Percentiles rank a stretch among this genome's conserved stretches.
Evolutionary conservation across 2,329 filamentous ascomycete species (phyloP).

Genomic region (Dothiorella sarmentorum): DNA sequence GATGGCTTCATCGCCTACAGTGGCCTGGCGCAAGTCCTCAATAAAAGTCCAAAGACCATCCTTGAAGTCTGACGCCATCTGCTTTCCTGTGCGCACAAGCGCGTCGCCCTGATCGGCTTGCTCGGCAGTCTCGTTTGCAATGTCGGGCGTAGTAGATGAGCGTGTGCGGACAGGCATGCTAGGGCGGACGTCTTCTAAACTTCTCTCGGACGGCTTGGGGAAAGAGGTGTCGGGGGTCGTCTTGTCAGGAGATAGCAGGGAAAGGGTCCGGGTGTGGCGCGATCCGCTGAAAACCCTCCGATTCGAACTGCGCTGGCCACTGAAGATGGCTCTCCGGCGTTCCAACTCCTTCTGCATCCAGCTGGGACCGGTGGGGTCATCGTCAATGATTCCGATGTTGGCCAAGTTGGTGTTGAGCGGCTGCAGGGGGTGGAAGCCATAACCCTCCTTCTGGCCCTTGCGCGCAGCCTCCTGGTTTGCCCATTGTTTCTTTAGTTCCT

Average conservation of each 20-base stretch:
- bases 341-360: constrained; percentile 63
- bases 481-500: constrained; percentile 79
- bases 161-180: constrained; percentile 21
- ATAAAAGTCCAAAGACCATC: constrained; percentile 91
- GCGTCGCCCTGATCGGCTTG: constrained; percentile 30
- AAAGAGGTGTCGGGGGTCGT: constrained; percentile 33
- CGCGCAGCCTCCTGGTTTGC: constrained; percentile 70
- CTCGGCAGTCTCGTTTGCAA: constrained; percentile 29
- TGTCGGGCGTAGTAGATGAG: constrained; percentile 33
- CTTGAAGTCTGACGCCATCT: constrained; percentile 85
- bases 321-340: constrained; percentile 65
- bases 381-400: constrained; percentile 31
- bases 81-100: constrained; percentile 53
- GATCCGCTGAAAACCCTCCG: constrained; percentile 62
- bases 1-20: constrained; percentile 88
- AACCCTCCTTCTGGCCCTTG: constrained; percentile 55
- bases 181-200: constrained; percentile 20
- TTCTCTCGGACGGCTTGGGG: constrained; percentile 34
- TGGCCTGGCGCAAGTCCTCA: constrained; percentile 91
- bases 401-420: constrained; percentile 45
- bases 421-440: constrained; percentile 53
- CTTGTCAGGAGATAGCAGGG: constrained; percentile 68
- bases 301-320: constrained; percentile 46
- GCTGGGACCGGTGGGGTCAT: constrained; percentile 44
- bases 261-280: constrained; percentile 64